Base-by-base conservation (phyloP, 140 eudicot species). In the Ambrosia hybrid region DNA sequence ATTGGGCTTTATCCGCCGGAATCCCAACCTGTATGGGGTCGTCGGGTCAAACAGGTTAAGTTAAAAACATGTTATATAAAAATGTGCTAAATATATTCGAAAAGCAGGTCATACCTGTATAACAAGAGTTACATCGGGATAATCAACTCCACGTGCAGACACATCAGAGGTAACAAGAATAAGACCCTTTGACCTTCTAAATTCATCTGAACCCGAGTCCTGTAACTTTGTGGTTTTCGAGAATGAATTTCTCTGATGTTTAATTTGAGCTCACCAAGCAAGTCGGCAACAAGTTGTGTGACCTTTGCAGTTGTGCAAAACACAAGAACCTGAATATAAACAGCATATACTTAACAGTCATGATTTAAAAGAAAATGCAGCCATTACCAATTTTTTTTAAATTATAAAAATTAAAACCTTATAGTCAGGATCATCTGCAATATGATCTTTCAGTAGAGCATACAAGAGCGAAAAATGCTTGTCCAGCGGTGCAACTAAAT, bases 241-340 rank as follows among this genome's bases (percentile, higher is more conserved):
- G 99, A 95, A 81, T 95, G 99, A 38, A 95, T 95, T 81, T 95
- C 99, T 16, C 99, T 70, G 12, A 95, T 97, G 73, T 95, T 95
- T 73, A 95, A 56, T 58, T 95, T 95, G 43, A 95, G 99, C 59
- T 84, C 92, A 11, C 87, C 84, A 30, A 95, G 96, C 71, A 95
- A 83, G 66, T 86, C 88, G 21, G 99, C 95, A 68, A 95, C 83
- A 70, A 95, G 91, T 76, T 69, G 83, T 11, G 99, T 95, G 66
- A 95, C 86, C 99, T 91, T 95, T 61, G 99, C 99, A 63, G 99
- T 95, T 33, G 97, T 95, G 84, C 99, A 95, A 78, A 95, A 95
- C 36, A 95, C 97, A 75, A 95, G 91, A 76, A n/a, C n/a, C n/a
- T n/a, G n/a, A n/a, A n/a, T n/a, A n/a, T n/a, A n/a, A n/a, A n/a